Percentiles rank a stretch among this genome's conserved stretches.
Conservation (phyloP, 768 basidiomycete genomes). For the Thelephora ganbajun region DNA sequence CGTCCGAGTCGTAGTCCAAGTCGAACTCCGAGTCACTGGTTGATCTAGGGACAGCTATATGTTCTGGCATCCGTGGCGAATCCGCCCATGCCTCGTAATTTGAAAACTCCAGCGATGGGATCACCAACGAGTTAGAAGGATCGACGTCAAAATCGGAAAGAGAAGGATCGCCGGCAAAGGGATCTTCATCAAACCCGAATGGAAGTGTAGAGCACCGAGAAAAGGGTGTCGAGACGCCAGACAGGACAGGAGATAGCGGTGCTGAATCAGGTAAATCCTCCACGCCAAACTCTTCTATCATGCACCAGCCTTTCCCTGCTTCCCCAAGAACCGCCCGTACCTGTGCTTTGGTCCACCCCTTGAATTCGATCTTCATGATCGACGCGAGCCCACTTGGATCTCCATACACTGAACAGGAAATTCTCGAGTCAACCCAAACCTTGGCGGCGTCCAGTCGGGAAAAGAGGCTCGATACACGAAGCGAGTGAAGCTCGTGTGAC, state of each 20-base stretch:
- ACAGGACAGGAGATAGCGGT: constrained; percentile 4
- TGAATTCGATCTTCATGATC: constrained; percentile 53
- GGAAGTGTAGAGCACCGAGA: constrained; percentile 1
- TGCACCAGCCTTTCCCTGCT: constrained; percentile 63
- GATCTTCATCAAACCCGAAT: constrained; percentile 1
- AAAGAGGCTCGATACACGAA: constrained; percentile 58
- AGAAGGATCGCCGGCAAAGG: constrained; percentile 1
- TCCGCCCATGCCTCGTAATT: neutral
- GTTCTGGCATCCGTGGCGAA: neutral
- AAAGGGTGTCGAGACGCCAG: constrained; percentile 1
- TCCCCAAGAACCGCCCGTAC: constrained; percentile 61
- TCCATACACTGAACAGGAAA: constrained; percentile 49
- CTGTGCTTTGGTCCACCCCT: constrained; percentile 55
- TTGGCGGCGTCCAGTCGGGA: constrained; percentile 52
- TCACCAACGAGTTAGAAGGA: constrained; percentile 51
- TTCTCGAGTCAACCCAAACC: constrained; percentile 48
- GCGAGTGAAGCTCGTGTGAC: constrained; percentile 38
- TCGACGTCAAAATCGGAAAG: constrained; percentile 21
- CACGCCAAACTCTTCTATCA: constrained; percentile 38
- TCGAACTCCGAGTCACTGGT: neutral
- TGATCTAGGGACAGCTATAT: neutral
- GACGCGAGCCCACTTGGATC: constrained; percentile 44
- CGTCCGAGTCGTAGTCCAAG: neutral
- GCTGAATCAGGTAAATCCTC: constrained; percentile 10
- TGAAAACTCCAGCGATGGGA: constrained; percentile 70